Evolutionary conservation across 495 filamentous ascomycete genomes (phyloP).

Genomic region (Polyplosphaeria fusca): DNA sequence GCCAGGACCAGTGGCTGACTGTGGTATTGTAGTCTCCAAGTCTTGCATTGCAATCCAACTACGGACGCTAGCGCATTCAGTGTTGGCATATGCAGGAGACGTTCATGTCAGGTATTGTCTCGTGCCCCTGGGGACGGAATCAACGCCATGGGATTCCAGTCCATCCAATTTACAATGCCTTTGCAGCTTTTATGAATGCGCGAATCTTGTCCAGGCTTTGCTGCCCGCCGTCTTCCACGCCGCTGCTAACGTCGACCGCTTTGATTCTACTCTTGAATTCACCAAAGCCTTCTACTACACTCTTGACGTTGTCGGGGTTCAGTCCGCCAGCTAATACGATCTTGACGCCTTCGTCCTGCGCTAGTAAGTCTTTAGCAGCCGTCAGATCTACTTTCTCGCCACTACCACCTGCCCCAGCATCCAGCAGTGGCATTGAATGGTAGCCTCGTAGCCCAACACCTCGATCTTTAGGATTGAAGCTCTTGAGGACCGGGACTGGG

Average conservation of each 20-base stretch:
- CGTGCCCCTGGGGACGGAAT: no score
- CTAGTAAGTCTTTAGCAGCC: slow-evolving; percentile 59
- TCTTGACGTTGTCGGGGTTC: slow-evolving; percentile 67
- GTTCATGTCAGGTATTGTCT: no score
- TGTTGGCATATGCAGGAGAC: no score
- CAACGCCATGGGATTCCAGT: neutral
- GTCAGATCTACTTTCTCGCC: slow-evolving; percentile 70
- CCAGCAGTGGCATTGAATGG: slow-evolving; percentile 77
- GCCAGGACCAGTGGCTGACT: no score
- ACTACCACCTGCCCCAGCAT: slow-evolving; percentile 79
- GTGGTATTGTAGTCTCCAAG: no score
- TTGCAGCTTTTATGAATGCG: slow-evolving; percentile 59
- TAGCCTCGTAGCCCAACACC: slow-evolving; percentile 73
- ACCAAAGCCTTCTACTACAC: slow-evolving; percentile 57
- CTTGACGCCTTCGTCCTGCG: slow-evolving; percentile 59
- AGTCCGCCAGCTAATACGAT: slow-evolving; percentile 84
- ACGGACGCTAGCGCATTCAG: no score
- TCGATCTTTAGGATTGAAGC: slow-evolving; percentile 68
- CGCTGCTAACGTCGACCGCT: slow-evolving; percentile 89
- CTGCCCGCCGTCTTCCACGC: slow-evolving; percentile 74
- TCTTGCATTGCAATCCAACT: no score
- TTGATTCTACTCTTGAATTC: slow-evolving; percentile 58
- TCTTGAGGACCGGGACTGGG: slow-evolving; percentile 83
- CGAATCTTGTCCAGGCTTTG: slow-evolving; percentile 82
- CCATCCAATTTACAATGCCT: slow-evolving; percentile 1